Conservation (phyloP, 2,329 filamentous ascomycete species). For the Aotearoamyces nothofagi region DNA sequence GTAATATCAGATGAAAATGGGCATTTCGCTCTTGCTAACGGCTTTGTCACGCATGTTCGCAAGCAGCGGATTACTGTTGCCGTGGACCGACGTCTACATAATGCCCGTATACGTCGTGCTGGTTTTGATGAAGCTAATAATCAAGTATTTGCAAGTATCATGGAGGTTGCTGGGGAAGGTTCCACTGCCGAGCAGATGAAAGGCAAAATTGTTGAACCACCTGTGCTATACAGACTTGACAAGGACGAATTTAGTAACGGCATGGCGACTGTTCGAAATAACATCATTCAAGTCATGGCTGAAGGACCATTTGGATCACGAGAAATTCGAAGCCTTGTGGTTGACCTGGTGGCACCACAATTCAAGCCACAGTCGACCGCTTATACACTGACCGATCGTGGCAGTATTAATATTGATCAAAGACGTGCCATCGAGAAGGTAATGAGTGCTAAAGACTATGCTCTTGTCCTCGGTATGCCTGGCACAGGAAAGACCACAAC, state of each 20-base stretch:
- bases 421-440: conserved; percentile 80
- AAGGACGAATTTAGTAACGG: conserved; percentile 98
- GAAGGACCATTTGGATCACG: conserved; percentile 55
- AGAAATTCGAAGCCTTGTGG: conserved; percentile 63
- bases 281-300: conserved; percentile 84
- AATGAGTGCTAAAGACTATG: conserved; percentile 90
- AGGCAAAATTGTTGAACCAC: conserved; percentile 34
- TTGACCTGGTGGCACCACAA: conserved; percentile 57
- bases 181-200: conserved; percentile 34
- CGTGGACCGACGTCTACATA: conserved; percentile 80
- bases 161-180: conserved; percentile 58
- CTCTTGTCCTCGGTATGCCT: conserved; percentile 94
- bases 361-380: conserved; percentile 56
- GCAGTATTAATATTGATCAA: conserved; percentile 75
- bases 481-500: conserved; percentile 97
- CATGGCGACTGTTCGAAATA: conserved; percentile 89
- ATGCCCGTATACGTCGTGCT: conserved; percentile 58
- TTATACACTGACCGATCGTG: conserved; percentile 44
- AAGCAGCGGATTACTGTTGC: conserved; percentile 70
- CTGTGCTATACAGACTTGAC: conserved; percentile 69
- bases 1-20: conserved; percentile 94
- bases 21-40: conserved; percentile 87
- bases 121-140: conserved; percentile 66
- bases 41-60: conserved; percentile 68
- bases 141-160: conserved; percentile 80